Percentiles rank a stretch among this genome's conserved stretches.
These are phyloP conservation scores for Nyctanthes arbortristis DNA, from an alignment of 257 asterid genomes.

Conservation along the genomic window DNA sequence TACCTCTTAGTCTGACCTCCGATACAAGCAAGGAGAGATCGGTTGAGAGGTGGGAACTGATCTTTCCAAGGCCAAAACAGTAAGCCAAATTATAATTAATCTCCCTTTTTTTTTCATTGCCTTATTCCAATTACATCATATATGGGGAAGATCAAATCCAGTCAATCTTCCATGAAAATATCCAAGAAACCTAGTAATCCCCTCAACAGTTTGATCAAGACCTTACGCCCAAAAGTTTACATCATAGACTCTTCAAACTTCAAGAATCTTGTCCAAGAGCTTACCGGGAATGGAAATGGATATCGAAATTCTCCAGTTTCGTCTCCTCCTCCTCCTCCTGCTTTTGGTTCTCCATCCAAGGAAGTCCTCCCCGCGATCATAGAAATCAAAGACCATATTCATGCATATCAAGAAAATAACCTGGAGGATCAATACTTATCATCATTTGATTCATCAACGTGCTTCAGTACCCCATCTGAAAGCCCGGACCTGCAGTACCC, in stretches of 20 bases:
- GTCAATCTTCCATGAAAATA: slow-evolving; percentile 31
- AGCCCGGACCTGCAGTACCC: slow-evolving; percentile 33
- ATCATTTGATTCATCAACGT: slow-evolving; percentile 40
- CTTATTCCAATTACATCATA: neutral
- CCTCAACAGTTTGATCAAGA: slow-evolving; percentile 35
- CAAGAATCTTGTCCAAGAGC: slow-evolving; percentile 57
- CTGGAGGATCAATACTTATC: too few relatives aligned
- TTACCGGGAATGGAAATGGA: slow-evolving; percentile 40
- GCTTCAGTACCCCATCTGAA: slow-evolving; percentile 32
- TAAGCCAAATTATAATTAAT: neutral
- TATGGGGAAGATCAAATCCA: slow-evolving; percentile 47
- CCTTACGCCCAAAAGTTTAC: slow-evolving; percentile 47
- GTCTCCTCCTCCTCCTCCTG: neutral
- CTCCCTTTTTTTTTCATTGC: neutral
- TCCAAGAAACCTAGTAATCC: slow-evolving; percentile 29
- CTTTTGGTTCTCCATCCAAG: slow-evolving; percentile 1
- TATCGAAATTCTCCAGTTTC: slow-evolving; percentile 4
- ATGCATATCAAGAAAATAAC: slow-evolving; percentile 29
- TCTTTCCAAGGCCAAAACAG: slow-evolving; percentile 22
- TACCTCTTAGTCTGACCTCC: slow-evolving; percentile 17
- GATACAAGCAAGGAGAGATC: slow-evolving; percentile 26
- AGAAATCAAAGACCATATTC: slow-evolving; percentile 16
- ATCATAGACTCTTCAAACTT: slow-evolving; percentile 45
- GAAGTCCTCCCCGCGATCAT: slow-evolving; percentile 7
- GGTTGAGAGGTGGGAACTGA: slow-evolving; percentile 3